A percentile compares a stretch with the other conserved stretches of the same genome.
These are phyloP conservation scores for Pseudocercospora pini-densiflorae DNA, from an alignment of 2,329 filamentous ascomycete genomes.

Conservation along the genomic window DNA sequence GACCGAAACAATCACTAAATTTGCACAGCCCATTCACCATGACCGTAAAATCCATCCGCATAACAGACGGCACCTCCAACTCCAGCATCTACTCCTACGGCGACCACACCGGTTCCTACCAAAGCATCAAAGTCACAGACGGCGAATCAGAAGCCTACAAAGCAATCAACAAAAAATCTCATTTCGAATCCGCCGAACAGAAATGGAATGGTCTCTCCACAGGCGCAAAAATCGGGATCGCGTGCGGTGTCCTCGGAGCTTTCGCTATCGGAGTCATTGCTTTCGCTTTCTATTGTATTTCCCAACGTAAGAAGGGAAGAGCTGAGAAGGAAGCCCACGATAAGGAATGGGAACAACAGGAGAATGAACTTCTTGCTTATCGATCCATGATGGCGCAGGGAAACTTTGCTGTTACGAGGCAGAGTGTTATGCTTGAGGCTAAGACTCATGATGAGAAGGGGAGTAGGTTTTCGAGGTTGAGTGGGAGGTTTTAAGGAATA, in stretches of 20 bases:
- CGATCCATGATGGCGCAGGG: slow-evolving; percentile 36
- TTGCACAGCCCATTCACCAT: slow-evolving; percentile 40
- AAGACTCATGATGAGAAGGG: slow-evolving; percentile 14
- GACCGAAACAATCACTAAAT: background rate
- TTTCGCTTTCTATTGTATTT: slow-evolving; percentile 53
- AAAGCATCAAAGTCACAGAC: slow-evolving; percentile 51
- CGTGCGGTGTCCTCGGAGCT: slow-evolving; percentile 48
- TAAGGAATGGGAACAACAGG: slow-evolving; percentile 50
- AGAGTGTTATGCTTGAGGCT: slow-evolving; percentile 26
- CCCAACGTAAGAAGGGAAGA: slow-evolving; percentile 55
- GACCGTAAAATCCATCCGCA: slow-evolving; percentile 40
- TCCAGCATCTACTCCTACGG: slow-evolving; percentile 46
- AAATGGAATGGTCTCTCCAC: slow-evolving; percentile 50
- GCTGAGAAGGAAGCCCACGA: slow-evolving; percentile 55
- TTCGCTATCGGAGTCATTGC: slow-evolving; percentile 41
- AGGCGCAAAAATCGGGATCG: slow-evolving; percentile 56
- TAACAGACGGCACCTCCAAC: slow-evolving; percentile 41
- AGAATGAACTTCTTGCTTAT: slow-evolving; percentile 41
- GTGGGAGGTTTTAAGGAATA: slow-evolving; percentile 16
- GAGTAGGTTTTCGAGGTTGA: slow-evolving; percentile 18
- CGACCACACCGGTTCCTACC: slow-evolving; percentile 44
- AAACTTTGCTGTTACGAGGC: slow-evolving; percentile 31
- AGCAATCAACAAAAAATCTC: slow-evolving; percentile 45
- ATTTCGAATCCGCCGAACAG: slow-evolving; percentile 47
- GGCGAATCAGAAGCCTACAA: slow-evolving; percentile 39